Base-by-base conservation (phyloP, 495 filamentous ascomycete genomes). In the Trichoderma parareesei region DNA sequence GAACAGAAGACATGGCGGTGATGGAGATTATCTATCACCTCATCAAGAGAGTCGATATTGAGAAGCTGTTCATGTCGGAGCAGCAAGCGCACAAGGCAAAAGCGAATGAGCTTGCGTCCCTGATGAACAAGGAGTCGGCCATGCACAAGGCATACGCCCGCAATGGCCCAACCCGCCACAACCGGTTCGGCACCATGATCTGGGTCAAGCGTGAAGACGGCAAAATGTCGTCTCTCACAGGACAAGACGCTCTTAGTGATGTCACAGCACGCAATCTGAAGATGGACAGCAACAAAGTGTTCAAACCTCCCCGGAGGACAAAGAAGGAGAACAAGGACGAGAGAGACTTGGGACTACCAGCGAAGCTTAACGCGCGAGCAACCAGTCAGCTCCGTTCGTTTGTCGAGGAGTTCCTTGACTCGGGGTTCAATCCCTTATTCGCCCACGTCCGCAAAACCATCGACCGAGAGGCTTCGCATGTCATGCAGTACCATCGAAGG, bases 121-220 rank as follows among this genome's bases (percentile, higher is more conserved):
- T 97, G 69, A 81, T 97, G 67, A 84, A 80, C 48, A 89, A 91
- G 71, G 95, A 99, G 73, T 85, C 86, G 3, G 86, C 86, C 8
- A 88, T 96, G 84, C 84, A 89, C 57, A 83, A 88, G 66, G 83
- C 87, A 61, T 90, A 96, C 70, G 85, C 86, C 43, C 88, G 87
- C 68, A 87, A 88, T 68, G 90, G 90, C 6, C 91, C 92, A 2
- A 92, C 92, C 7, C 78, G 95, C 43, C 95, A 99, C 73, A 95
- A 92, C 67, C 83, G 95, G 62, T 99, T 97, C 71, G 95, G 95
- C 2, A 96, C 92, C 14, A 97, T 97, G 88, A 88, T 96, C 20
- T 98, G 95, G 94, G 86, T 99, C 48, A 91, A 97, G 76, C 82
- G 91, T 61, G 89, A 90, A 64, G 90, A 94, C 71, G 83, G 84